Evolutionary conservation across 2,329 filamentous ascomycete genomes (phyloP).

Genomic region (Xylariaceae sp.): DNA sequence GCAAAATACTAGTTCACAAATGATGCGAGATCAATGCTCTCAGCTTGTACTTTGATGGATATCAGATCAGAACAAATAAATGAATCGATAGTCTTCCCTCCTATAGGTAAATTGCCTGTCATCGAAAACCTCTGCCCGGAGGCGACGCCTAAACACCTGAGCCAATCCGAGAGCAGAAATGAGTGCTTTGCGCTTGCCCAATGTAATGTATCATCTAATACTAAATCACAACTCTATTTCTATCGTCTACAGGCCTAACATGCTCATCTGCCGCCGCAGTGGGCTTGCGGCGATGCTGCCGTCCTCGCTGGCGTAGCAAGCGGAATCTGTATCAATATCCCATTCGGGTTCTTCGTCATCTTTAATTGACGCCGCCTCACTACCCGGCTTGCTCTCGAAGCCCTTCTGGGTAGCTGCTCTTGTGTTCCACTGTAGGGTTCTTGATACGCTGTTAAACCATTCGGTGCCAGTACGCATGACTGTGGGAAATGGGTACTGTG

Average conservation of each 20-base stretch:
- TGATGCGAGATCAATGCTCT: neutral
- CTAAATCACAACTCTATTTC: slow-evolving; percentile 26
- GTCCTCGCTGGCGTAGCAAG: slow-evolving; percentile 75
- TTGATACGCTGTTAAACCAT: slow-evolving; percentile 95
- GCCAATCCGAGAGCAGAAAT: slow-evolving; percentile 2
- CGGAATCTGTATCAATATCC: slow-evolving; percentile 93
- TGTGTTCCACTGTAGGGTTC: slow-evolving; percentile 94
- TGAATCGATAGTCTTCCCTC: neutral
- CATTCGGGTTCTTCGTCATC: slow-evolving; percentile 70
- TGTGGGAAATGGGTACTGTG: slow-evolving; percentile 95
- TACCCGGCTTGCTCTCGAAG: slow-evolving; percentile 64
- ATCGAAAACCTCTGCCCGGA: neutral
- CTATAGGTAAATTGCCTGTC: neutral
- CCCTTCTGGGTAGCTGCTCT: slow-evolving; percentile 90
- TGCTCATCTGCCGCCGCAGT: slow-evolving; percentile 74
- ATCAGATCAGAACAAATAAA: slow-evolving; percentile 1
- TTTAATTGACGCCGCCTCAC: slow-evolving; percentile 58
- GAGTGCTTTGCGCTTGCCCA: slow-evolving; percentile 16
- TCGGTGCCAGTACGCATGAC: slow-evolving; percentile 88
- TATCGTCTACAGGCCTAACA: slow-evolving; percentile 61
- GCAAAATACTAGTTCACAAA: neutral
- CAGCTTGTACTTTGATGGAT: neutral
- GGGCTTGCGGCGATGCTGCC: slow-evolving; percentile 72
- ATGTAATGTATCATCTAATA: slow-evolving; percentile 21
- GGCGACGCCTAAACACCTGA: slow-evolving; percentile 18